Evolutionary conservation across 768 basidiomycete genomes (phyloP).

Genomic region (Termitomyces sp.): DNA sequence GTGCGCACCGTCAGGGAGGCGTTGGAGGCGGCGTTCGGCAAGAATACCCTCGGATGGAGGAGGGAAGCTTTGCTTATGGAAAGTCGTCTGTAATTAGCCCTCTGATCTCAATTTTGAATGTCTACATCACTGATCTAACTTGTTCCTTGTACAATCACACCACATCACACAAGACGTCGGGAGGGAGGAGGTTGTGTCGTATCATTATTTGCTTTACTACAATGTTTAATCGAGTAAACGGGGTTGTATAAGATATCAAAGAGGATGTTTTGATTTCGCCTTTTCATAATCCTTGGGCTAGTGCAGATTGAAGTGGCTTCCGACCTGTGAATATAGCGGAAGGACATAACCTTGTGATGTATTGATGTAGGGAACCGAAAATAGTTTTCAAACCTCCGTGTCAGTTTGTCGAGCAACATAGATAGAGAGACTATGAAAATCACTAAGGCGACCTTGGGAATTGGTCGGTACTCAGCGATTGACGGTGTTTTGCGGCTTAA

Average conservation of each 20-base stretch:
- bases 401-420: too few relatives aligned
- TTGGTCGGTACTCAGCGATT: too few relatives aligned
- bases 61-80: constrained; percentile 38
- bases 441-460: too few relatives aligned
- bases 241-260: neutral
- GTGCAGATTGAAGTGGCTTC: neutral
- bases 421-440: too few relatives aligned
- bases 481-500: too few relatives aligned
- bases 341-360: too few relatives aligned
- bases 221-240: neutral
- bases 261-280: neutral
- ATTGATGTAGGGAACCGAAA: too few relatives aligned
- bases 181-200: neutral
- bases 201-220: neutral
- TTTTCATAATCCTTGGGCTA: neutral
- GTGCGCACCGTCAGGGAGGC: constrained; percentile 79
- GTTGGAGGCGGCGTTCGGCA: constrained; percentile 80
- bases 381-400: too few relatives aligned
- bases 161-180: neutral
- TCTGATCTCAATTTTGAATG: neutral
- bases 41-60: constrained; percentile 65
- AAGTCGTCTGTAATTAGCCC: constrained; percentile 29
- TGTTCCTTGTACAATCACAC: constrained; percentile 1
- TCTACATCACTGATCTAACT: neutral
- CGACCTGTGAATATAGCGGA: neutral